phyloP scores from a whole-genome alignment of 106 monocot genomes.

The Dioscorea dumetorum region DNA sequence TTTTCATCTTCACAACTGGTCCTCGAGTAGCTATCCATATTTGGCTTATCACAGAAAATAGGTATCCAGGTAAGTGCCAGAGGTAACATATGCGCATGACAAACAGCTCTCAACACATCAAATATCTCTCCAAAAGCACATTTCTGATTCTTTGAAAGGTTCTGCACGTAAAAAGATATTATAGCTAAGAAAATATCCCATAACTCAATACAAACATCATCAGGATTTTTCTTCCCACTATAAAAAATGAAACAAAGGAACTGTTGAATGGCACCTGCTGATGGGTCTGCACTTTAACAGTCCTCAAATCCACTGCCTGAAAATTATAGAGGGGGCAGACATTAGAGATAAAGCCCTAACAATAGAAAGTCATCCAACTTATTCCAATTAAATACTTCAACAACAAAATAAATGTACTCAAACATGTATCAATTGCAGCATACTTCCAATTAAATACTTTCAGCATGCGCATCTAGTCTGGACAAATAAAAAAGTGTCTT shows the following conservation, averaged over 20 bases:
- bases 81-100: constrained; percentile 82
- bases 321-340: constrained; percentile 3
- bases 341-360: too few relatives aligned
- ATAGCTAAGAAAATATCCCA: not conserved
- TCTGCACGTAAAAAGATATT: constrained; percentile 33
- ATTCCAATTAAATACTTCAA: too few relatives aligned
- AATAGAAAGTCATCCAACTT: too few relatives aligned
- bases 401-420: too few relatives aligned
- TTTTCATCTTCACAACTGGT: not conserved
- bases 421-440: too few relatives aligned
- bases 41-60: constrained; percentile 11
- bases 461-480: too few relatives aligned
- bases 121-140: constrained; percentile 67
- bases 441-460: too few relatives aligned
- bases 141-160: constrained; percentile 41
- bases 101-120: constrained; percentile 71
- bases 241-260: not conserved
- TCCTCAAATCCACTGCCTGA: constrained; percentile 79
- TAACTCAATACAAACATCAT: not conserved
- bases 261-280: constrained; percentile 36
- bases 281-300: constrained; percentile 17
- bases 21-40: not conserved
- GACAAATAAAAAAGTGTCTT: too few relatives aligned
- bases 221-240: not conserved
- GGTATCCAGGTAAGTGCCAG: constrained; percentile 90